phyloP scores from a whole-genome alignment of 2,329 filamentous ascomycete genomes.

The Paraconiothyrium brasiliense region DNA sequence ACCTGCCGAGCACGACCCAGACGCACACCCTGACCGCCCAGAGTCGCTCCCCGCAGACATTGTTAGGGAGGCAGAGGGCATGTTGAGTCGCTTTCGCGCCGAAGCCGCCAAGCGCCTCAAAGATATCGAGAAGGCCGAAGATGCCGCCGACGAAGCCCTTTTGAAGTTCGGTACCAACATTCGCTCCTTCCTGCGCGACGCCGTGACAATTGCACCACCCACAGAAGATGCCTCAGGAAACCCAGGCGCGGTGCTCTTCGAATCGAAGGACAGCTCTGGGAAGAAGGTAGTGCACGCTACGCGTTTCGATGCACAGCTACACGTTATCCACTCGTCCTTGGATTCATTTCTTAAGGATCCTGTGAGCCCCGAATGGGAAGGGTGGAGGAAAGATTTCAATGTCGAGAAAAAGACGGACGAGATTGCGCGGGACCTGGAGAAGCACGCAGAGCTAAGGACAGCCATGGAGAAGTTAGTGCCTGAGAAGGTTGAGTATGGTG shows the following conservation, averaged over 20 bases:
- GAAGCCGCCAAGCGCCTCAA: conserved; percentile 86
- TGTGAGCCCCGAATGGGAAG: conserved; percentile 74
- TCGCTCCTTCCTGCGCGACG: conserved; percentile 87
- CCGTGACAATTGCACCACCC: conserved; percentile 85
- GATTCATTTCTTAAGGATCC: conserved; percentile 86
- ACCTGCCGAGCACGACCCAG: conserved; percentile 29
- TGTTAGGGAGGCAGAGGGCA: conserved; percentile 66
- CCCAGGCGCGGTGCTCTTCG: conserved; percentile 75
- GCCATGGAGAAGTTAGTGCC: conserved; percentile 98
- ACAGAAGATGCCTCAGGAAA: conserved; percentile 57
- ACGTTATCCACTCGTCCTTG: conserved; percentile 88
- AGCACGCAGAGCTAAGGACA: conserved; percentile 82
- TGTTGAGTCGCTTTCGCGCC: conserved; percentile 77
- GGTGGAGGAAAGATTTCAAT: conserved; percentile 79
- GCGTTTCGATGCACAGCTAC: conserved; percentile 92
- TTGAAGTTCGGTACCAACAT: conserved; percentile 91
- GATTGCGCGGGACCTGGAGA: conserved; percentile 82
- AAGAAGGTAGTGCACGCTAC: conserved; percentile 96
- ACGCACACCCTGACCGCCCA: conserved; percentile 50
- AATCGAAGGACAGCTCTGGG: conserved; percentile 88
- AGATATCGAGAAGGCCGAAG: conserved; percentile 90
- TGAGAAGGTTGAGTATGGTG: conserved; percentile 83
- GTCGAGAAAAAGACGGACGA: conserved; percentile 84
- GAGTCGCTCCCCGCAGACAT: conserved; percentile 61
- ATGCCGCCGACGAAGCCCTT: conserved; percentile 94